These are phyloP conservation scores for Hypsizygus marmoreus DNA, from an alignment of 768 basidiomycete genomes.

Conservation along the genomic window DNA sequence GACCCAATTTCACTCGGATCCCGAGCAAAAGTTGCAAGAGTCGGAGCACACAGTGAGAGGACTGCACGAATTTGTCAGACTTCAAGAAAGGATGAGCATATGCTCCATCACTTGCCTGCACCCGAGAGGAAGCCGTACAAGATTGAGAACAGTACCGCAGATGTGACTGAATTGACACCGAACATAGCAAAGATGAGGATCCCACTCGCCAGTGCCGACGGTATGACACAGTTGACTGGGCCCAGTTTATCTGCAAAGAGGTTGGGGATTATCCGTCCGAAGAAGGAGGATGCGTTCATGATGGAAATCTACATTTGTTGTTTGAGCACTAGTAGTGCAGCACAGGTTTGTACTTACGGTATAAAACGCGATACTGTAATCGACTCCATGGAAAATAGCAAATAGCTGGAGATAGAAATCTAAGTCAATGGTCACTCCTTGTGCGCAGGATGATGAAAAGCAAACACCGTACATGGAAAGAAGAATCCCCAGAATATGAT, in stretches of 20 bases:
- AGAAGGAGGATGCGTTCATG: slow-evolving; percentile 1
- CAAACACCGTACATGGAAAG: too few species aligned
- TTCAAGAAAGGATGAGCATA: neutral
- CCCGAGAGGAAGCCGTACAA: slow-evolving; percentile 41
- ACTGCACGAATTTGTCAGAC: neutral
- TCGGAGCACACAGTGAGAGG: neutral
- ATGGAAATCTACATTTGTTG: slow-evolving; percentile 1
- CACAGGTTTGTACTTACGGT: too few species aligned
- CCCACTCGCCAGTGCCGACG: slow-evolving; percentile 21
- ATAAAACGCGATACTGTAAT: too few species aligned
- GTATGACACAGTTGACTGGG: slow-evolving; percentile 26
- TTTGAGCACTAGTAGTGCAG: too few species aligned
- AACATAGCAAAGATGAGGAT: slow-evolving; percentile 31
- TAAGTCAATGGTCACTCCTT: too few species aligned
- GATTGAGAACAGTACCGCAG: slow-evolving; percentile 30
- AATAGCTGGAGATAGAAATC: too few species aligned
- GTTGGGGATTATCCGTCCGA: slow-evolving; percentile 28
- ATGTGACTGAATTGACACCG: slow-evolving; percentile 22
- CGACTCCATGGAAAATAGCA: too few species aligned
- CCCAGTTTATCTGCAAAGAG: slow-evolving; percentile 30
- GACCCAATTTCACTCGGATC: neutral
- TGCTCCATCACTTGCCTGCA: slow-evolving; percentile 3
- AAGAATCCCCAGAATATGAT: too few species aligned
- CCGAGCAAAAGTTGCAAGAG: neutral
- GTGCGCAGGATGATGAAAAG: too few species aligned